Percentiles rank a stretch among this genome's conserved stretches.
These are phyloP conservation scores for Coemansia sp. DNA, from an alignment of 192 early-diverging fungal species.

Conservation along the genomic window DNA sequence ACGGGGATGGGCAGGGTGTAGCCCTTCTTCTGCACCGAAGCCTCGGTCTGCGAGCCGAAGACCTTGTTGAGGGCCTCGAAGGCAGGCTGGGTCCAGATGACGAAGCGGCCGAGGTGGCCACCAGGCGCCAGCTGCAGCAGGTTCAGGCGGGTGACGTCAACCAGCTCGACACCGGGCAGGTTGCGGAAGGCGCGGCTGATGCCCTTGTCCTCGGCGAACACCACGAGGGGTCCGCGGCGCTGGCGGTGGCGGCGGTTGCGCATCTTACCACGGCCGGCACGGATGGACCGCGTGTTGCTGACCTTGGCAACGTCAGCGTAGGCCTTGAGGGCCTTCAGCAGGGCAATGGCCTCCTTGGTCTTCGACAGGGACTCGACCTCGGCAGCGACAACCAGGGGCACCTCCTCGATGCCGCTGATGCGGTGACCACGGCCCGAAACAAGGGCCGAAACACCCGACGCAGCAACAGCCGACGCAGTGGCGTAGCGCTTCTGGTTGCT, in stretches of 20 bases:
- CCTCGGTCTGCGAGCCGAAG: constrained; percentile 83
- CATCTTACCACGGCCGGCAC: constrained; percentile 96
- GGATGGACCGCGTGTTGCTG: constrained; percentile 90
- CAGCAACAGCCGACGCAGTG: constrained; percentile 94
- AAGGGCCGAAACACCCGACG: constrained; percentile 85
- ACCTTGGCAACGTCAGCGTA: constrained; percentile 96
- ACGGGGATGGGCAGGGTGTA: constrained; percentile 84
- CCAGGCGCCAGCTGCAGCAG: constrained; percentile 98
- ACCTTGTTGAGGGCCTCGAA: constrained; percentile 91
- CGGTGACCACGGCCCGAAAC: constrained; percentile 98
- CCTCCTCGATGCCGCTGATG: constrained; percentile 87
- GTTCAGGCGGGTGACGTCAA: constrained; percentile 88
- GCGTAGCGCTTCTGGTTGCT: constrained; percentile 98
- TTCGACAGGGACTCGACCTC: constrained; percentile 80
- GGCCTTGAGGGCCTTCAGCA: constrained; percentile 91
- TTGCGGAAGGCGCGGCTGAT: constrained; percentile 96
- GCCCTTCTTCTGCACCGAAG: constrained; percentile 86
- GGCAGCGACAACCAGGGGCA: constrained; percentile 87
- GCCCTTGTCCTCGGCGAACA: constrained; percentile 93
- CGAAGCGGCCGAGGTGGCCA: constrained; percentile 98
- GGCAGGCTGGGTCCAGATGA: constrained; percentile 97
- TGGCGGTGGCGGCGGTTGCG: constrained; percentile 95
- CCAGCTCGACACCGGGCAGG: constrained; percentile 97
- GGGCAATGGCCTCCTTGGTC: constrained; percentile 91
- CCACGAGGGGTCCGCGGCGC: constrained; percentile 94